Evolutionary conservation across 2,329 filamentous ascomycete species (phyloP).

Genomic region (Microcyclospora tardicrescens): DNA sequence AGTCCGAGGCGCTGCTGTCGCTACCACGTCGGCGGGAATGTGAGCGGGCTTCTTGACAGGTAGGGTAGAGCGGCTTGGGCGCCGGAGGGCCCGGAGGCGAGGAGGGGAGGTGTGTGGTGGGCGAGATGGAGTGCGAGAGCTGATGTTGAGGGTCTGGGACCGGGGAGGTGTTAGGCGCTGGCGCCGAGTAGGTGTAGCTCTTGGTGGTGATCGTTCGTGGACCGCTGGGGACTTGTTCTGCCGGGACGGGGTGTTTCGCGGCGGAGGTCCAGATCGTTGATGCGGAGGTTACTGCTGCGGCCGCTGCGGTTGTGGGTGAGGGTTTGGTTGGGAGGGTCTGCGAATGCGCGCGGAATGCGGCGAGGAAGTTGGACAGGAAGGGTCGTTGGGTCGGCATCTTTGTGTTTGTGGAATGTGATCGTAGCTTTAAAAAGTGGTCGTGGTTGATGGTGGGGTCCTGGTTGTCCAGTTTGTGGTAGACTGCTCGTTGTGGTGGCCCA

Average conservation of each 20-base stretch:
- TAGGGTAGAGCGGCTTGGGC: conserved; percentile 21
- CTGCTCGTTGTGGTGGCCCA: too few relatives aligned
- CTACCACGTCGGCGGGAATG: conserved; percentile 45
- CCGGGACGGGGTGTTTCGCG: conserved; percentile 3
- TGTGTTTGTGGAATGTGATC: conserved; percentile 1
- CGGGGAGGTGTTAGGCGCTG: conserved; percentile 10
- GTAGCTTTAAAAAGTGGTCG: too few relatives aligned
- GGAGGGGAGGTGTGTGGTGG: conserved; percentile 23
- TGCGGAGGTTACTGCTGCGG: conserved; percentile 26
- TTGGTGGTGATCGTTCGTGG: conserved; percentile 38
- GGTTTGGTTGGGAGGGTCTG: conserved; percentile 44
- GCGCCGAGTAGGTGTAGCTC: conserved; percentile 17
- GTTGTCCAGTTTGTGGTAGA: too few relatives aligned
- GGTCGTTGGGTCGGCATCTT: conserved; percentile 51
- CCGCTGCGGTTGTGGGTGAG: conserved; percentile 28
- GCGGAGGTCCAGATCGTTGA: conserved; percentile 17
- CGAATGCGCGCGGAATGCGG: conserved; percentile 53
- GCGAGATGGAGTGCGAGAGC: conserved; percentile 25
- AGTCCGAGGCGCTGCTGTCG: conserved; percentile 65
- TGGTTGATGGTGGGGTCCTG: too few relatives aligned
- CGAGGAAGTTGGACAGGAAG: conserved; percentile 55
- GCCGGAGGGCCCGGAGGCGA: conserved; percentile 20
- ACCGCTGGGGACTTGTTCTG: conserved; percentile 20
- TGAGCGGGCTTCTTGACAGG: conserved; percentile 17
- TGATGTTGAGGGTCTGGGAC: conserved; percentile 27